A percentile compares a stretch with the other conserved stretches of the same genome.
Evolutionary conservation across 2,329 filamentous ascomycete species (phyloP).

Genomic region (Talaromyces sp.): DNA sequence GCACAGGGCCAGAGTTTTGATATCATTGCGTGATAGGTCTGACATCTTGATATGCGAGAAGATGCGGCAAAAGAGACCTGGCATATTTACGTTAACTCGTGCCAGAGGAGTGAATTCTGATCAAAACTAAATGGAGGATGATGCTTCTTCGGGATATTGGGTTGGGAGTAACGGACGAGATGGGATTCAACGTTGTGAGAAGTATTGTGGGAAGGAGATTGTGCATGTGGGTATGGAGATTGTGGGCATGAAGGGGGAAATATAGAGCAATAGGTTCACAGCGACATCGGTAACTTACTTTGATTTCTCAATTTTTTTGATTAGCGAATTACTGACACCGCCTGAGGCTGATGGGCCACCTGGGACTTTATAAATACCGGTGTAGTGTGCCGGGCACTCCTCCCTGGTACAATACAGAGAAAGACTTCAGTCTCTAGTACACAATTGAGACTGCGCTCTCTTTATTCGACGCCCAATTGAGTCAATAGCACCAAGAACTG

Average conservation of each 20-base stretch:
- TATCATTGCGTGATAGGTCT: not conserved
- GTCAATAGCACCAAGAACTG: not conserved
- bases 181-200: not conserved
- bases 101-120: not conserved
- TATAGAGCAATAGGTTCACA: not conserved
- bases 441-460: not conserved
- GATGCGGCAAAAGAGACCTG: not conserved
- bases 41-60: slow-evolving; percentile 1
- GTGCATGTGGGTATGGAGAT: not conserved
- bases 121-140: not conserved
- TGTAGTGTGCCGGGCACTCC: not conserved
- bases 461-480: not conserved
- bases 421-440: not conserved
- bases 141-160: not conserved
- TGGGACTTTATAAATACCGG: not conserved
- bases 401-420: not conserved
- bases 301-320: not conserved
- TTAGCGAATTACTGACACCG: not conserved
- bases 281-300: not conserved
- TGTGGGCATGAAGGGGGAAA: not conserved
- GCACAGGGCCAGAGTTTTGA: slow-evolving; percentile 2
- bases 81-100: not conserved
- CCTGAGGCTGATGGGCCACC: not conserved
- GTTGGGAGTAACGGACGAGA: not conserved
- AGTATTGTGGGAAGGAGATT: not conserved